Base-by-base conservation (phyloP, 768 basidiomycete species). In the Tylopilus sp. region DNA sequence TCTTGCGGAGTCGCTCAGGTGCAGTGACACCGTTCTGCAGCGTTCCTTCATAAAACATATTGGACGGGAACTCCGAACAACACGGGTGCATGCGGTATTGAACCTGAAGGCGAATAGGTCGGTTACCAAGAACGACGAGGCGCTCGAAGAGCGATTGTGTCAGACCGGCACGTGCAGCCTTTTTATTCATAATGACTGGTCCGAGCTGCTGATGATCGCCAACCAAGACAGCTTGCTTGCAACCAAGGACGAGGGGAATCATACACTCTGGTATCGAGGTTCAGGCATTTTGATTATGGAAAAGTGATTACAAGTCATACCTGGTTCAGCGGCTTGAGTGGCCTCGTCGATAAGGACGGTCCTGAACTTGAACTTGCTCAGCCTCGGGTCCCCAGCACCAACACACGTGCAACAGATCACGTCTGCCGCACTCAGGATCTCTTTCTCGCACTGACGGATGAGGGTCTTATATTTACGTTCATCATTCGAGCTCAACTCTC, bases 61-160 rank as follows among this genome's bases (percentile, higher is more conserved):
- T 99, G 54, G 93, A 96, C 3, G 97, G 96, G 77, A 99, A 99
- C 72, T 98, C 95, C 40, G 97, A 98, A 48, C 98, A 78, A 70
- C 96, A 98, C 9, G 97, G 97, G 69, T 99, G 97, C 97, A 99
- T 99, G 71, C 97, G 95, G 67, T 99, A 99, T 72, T 99, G 97
- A 26, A 99, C 97, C 73, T 98, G 96, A 26, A 99, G 84, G 50
- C 97, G 93, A 65, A 99, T 99, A 21, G 97, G 97, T 26, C 94
- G 83, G 71, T 99, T 99, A 29, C 87, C 86, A 53, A 98, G 86
- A 41, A 98, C 80, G 57, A 99, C 94, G 43, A 99, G 86, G 41
- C 97, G 89, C 69, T 99, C 97, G 62, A 99, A 99, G 19, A 99
- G 85, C 0, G 97, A 99, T 66, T 98, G 97, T 0, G 95, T 98